A percentile compares a stretch with the other conserved stretches of the same genome.
These are phyloP conservation scores for Saccharomyces pastorianus DNA, from an alignment of 1,139 yeast genomes.

Conservation along the genomic window DNA sequence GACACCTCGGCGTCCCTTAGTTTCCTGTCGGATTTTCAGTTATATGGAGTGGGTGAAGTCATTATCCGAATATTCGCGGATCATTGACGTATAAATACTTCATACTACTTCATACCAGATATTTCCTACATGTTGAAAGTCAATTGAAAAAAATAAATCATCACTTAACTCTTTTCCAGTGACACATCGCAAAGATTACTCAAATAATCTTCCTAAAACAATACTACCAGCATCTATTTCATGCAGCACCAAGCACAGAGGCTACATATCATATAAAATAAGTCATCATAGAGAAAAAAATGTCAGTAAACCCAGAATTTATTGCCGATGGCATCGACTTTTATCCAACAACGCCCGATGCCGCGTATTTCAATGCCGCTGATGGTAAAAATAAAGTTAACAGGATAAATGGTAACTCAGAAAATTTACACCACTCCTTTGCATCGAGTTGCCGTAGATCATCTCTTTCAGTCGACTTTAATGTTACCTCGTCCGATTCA, in stretches of 20 bases:
- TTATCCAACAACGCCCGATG: neutral
- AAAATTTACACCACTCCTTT: neutral
- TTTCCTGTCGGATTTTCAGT: neutral
- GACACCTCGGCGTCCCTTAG: neutral
- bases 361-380: neutral
- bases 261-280: neutral
- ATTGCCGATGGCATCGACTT: neutral
- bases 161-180: neutral
- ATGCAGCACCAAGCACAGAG: neutral
- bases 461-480: neutral
- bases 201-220: neutral
- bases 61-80: neutral
- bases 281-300: neutral
- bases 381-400: neutral
- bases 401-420: neutral
- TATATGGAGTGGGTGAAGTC: neutral
- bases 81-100: neutral
- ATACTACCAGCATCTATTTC: neutral
- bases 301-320: neutral
- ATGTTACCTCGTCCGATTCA: neutral
- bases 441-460: neutral
- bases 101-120: neutral
- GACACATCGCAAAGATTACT: neutral
- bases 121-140: neutral
- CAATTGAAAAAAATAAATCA: neutral